These are phyloP conservation scores for Verbascum thapsus DNA, from an alignment of 257 asterid species.

Conservation along the genomic window DNA sequence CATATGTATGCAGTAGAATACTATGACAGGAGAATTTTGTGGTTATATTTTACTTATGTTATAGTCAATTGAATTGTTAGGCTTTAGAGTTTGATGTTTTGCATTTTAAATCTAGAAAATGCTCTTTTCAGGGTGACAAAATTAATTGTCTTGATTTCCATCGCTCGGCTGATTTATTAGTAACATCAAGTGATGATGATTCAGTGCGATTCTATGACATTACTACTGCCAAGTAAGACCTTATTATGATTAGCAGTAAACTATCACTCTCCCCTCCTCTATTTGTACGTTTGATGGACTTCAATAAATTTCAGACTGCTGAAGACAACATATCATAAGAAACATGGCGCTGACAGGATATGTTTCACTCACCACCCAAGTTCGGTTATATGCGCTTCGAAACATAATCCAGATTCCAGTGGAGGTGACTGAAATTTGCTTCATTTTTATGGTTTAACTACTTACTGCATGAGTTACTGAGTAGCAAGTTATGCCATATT, in stretches of 20 bases:
- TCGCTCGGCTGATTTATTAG: conserved; percentile 79
- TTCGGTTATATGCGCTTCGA: conserved; percentile 86
- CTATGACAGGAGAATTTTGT: background rate
- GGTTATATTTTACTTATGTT: background rate
- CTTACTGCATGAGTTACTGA: conserved; percentile 25
- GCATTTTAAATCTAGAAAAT: conserved; percentile 15
- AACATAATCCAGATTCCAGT: conserved; percentile 51
- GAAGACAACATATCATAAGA: conserved; percentile 88
- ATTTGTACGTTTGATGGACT: conserved; percentile 16
- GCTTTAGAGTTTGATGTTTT: conserved; percentile 14
- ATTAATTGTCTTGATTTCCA: conserved; percentile 87
- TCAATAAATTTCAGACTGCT: conserved; percentile 55
- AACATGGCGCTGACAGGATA: conserved; percentile 86
- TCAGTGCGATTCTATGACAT: conserved; percentile 83
- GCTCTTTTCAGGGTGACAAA: conserved; percentile 69
- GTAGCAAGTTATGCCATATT: conserved; percentile 28
- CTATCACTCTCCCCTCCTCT: background rate
- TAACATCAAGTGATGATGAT: conserved; percentile 88
- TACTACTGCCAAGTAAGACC: conserved; percentile 71
- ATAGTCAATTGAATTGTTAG: background rate
- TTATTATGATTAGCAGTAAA: background rate
- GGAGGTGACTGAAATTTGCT: conserved; percentile 56
- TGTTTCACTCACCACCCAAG: conserved; percentile 93
- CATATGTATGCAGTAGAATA: background rate
- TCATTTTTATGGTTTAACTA: conserved; percentile 9